Evolutionary conservation across 768 basidiomycete genomes (phyloP).

Genomic region (Hygrophorus pudorinus): DNA sequence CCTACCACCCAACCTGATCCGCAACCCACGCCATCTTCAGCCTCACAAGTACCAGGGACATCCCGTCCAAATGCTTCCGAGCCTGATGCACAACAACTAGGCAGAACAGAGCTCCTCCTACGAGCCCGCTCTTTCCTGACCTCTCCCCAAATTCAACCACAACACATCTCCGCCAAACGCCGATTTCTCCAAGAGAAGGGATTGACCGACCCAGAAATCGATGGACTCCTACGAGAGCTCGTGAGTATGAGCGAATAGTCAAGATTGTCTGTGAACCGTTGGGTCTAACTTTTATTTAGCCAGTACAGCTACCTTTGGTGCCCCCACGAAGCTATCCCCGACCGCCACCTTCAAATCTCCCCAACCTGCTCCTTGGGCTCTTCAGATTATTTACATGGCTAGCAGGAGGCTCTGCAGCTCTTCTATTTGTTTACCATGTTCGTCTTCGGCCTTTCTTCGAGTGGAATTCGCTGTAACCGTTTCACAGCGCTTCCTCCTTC

Average conservation of each 20-base stretch:
- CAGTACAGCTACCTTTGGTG: conserved; percentile 34
- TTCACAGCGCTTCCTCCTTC: conserved; percentile 55
- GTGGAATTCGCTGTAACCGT: not conserved
- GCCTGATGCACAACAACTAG: conserved; percentile 1
- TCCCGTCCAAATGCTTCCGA: not conserved
- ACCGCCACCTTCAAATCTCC: conserved; percentile 58
- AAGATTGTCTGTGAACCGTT: not conserved
- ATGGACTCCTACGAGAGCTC: conserved; percentile 42
- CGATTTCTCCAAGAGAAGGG: conserved; percentile 66
- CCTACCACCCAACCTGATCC: too few relatives aligned
- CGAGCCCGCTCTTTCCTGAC: conserved; percentile 56
- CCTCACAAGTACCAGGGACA: not conserved
- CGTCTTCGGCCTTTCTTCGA: conserved; percentile 12
- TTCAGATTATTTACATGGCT: conserved; percentile 58
- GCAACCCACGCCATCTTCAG: too few relatives aligned
- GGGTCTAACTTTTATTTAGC: conserved; percentile 13
- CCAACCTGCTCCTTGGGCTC: conserved; percentile 53
- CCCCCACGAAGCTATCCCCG: conserved; percentile 71
- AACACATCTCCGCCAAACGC: conserved; percentile 47
- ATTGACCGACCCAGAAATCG: conserved; percentile 49
- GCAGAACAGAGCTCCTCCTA: conserved; percentile 35
- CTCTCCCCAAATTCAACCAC: conserved; percentile 54
- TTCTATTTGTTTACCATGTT: conserved; percentile 61
- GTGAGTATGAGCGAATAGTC: conserved; percentile 27
- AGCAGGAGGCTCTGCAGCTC: conserved; percentile 47